Conservation (phyloP, 371 early-diverging fungal species). For the Mortierella sp. region DNA sequence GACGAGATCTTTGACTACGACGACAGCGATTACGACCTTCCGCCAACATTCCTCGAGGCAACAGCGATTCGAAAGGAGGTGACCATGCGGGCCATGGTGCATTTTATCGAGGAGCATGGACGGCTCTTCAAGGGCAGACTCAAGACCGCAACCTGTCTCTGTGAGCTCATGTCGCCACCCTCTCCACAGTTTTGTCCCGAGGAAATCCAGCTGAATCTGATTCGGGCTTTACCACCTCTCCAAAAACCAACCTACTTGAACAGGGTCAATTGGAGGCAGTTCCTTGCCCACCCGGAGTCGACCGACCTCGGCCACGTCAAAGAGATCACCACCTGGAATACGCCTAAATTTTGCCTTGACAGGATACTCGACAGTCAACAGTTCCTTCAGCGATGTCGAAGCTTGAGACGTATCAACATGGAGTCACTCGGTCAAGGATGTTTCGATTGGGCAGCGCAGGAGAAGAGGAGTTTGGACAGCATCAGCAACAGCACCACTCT, state of each 20-base stretch:
- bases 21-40: too few relatives aligned
- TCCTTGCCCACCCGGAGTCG: neutral
- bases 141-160: neutral
- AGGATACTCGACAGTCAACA: neutral
- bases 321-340: neutral
- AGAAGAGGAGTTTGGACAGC: neutral
- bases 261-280: neutral
- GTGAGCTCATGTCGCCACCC: neutral
- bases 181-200: neutral
- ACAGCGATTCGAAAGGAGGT: neutral
- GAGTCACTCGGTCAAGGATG: neutral
- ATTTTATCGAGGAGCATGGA: neutral
- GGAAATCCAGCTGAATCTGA: neutral
- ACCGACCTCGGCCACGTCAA: neutral
- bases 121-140: neutral
- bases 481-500: neutral
- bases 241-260: neutral
- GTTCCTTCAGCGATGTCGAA: neutral
- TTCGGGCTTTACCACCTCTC: neutral
- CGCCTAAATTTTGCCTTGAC: neutral
- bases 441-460: neutral
- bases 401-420: neutral
- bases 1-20: neutral
- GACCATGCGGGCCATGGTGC: neutral
- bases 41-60: too few relatives aligned